Conservation (phyloP, 179 eudicot species). For the Silene vulgaris region DNA sequence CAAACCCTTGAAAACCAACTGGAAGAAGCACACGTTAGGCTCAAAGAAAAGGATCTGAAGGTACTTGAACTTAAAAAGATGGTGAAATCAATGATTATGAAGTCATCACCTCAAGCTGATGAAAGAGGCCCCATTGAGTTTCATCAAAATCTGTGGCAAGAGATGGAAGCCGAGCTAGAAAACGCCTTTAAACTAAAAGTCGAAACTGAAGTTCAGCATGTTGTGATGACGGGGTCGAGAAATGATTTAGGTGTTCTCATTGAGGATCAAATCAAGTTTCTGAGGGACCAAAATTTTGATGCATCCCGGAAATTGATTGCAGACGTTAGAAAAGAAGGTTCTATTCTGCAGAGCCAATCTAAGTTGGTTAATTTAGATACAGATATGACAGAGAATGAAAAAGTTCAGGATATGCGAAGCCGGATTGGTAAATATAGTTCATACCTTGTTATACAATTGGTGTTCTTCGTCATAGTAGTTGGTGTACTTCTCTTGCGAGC, state of each 20-base stretch:
- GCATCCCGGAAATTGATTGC: constrained; percentile 24
- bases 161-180: constrained; percentile 53
- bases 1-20: constrained; percentile 43
- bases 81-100: constrained; percentile 17
- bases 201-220: constrained; percentile 63
- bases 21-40: constrained; percentile 36
- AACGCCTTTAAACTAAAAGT: constrained; percentile 48
- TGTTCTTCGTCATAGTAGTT: constrained; percentile 39
- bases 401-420: constrained; percentile 39
- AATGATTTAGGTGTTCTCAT: constrained; percentile 30
- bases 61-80: constrained; percentile 38
- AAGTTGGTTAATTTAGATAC: constrained; percentile 28
- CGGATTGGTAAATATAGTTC: constrained; percentile 31
- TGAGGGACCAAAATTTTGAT: constrained; percentile 35
- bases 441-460: constrained; percentile 46
- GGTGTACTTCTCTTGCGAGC: constrained; percentile 33
- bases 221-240: constrained; percentile 40
- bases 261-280: constrained; percentile 31
- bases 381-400: constrained; percentile 31
- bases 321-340: constrained; percentile 35
- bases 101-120: constrained; percentile 23
- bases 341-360: constrained; percentile 27
- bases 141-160: constrained; percentile 23
- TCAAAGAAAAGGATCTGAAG: constrained; percentile 37
- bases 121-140: constrained; percentile 16